phyloP scores from a whole-genome alignment of 257 asterid species.

The Knoxia roxburghii region DNA sequence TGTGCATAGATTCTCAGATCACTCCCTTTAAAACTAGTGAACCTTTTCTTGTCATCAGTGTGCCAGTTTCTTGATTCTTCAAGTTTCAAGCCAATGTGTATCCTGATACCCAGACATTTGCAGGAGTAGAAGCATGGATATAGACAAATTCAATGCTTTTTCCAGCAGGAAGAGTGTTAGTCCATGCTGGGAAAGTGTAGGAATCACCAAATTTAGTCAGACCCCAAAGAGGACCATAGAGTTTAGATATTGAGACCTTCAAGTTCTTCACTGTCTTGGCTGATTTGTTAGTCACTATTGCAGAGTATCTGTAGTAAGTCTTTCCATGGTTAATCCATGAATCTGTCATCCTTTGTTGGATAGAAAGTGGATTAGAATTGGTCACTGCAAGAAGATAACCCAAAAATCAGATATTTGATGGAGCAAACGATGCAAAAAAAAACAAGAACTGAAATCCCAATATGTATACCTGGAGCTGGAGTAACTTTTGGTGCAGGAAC shows the following conservation, averaged over 20 bases:
- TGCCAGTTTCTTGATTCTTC: slow-evolving; percentile 5
- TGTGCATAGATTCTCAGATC: slow-evolving; percentile 61
- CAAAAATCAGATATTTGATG: neutral
- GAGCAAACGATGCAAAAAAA: too few relatives aligned
- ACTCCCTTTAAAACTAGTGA: slow-evolving; percentile 30
- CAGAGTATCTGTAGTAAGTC: slow-evolving; percentile 74
- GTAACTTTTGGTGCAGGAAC: slow-evolving; percentile 36
- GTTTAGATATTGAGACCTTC: slow-evolving; percentile 57
- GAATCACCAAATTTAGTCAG: slow-evolving; percentile 63
- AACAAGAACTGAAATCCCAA: too few relatives aligned
- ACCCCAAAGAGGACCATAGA: slow-evolving; percentile 97
- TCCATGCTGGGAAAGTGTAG: slow-evolving; percentile 81
- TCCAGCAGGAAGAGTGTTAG: slow-evolving; percentile 63
- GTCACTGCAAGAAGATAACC: slow-evolving; percentile 32
- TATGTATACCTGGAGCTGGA: slow-evolving; percentile 68
- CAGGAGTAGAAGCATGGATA: slow-evolving; percentile 80
- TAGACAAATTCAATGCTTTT: slow-evolving; percentile 88
- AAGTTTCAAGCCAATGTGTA: slow-evolving; percentile 51
- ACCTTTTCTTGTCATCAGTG: slow-evolving; percentile 9
- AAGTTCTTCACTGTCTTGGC: slow-evolving; percentile 64
- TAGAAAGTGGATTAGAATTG: slow-evolving; percentile 30
- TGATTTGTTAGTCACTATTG: slow-evolving; percentile 67
- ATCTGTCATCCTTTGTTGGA: slow-evolving; percentile 52
- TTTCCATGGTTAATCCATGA: slow-evolving; percentile 69
- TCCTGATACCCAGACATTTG: slow-evolving; percentile 65